Percentiles rank a stretch among this genome's conserved stretches.
Conservation (phyloP, 169 alveolate genomes). For the Plasmodium chabaudi region DNA sequence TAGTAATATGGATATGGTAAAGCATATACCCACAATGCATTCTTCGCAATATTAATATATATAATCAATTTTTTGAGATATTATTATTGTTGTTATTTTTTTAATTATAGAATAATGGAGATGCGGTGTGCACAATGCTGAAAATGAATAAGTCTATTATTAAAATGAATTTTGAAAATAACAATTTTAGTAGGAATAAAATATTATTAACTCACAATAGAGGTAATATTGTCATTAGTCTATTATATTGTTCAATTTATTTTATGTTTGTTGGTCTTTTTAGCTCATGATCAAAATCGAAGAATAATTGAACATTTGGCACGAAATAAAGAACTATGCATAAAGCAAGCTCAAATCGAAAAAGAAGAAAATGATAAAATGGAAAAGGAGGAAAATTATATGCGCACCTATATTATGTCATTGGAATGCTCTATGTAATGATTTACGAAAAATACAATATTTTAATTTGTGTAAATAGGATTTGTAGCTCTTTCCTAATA, state of each 20-base stretch:
- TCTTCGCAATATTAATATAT: not conserved
- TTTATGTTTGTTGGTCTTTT: not conserved
- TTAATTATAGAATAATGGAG: constrained; percentile 49
- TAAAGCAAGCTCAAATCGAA: constrained; percentile 41
- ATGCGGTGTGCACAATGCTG: constrained; percentile 29
- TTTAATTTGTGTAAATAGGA: not conserved
- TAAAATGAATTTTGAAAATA: constrained; percentile 67
- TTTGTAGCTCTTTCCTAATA: not conserved
- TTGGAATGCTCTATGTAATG: constrained; percentile 74
- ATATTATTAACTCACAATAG: not conserved
- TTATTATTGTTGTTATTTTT: not conserved
- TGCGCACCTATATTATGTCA: constrained; percentile 64
- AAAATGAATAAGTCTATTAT: constrained; percentile 37
- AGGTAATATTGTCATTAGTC: not conserved
- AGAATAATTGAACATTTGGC: constrained; percentile 35
- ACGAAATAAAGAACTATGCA: constrained; percentile 50
- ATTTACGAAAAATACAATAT: constrained; percentile 1
- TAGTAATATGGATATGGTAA: constrained; percentile 66
- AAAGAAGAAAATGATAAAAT: constrained; percentile 65
- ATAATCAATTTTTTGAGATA: not conserved
- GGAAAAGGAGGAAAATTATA: constrained; percentile 73
- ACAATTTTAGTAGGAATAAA: constrained; percentile 47
- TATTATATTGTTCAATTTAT: not conserved
- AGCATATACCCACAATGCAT: not conserved
- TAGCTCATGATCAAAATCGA: constrained; percentile 60